These are phyloP conservation scores for Blastobotrys proliferans DNA, from an alignment of 1,139 yeast species.

Conservation along the genomic window DNA sequence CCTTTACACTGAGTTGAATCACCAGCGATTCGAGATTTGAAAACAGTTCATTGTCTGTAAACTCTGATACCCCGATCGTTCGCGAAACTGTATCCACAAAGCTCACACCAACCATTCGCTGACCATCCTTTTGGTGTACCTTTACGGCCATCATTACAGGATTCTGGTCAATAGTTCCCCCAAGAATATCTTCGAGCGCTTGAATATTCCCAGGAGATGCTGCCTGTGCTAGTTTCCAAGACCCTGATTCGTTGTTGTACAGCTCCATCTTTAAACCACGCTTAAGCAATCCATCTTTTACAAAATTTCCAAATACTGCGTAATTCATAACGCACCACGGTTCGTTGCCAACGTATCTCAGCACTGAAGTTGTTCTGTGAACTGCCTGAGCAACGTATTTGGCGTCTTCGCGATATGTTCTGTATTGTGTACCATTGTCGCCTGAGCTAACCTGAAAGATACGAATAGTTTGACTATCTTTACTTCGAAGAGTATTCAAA, in stretches of 20 bases:
- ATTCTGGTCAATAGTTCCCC: conserved; percentile 45
- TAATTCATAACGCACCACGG: conserved; percentile 75
- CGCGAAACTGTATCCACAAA: conserved; percentile 71
- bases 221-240: conserved; percentile 54
- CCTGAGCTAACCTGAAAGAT: conserved; percentile 66
- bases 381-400: conserved; percentile 74
- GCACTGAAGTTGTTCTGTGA: conserved; percentile 75
- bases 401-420: conserved; percentile 49
- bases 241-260: conserved; percentile 41
- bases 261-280: conserved; percentile 76
- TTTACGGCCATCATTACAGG: conserved; percentile 78
- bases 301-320: conserved; percentile 63
- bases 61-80: conserved; percentile 69
- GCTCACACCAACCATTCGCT: conserved; percentile 68
- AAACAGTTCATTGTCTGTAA: conserved; percentile 80
- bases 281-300: conserved; percentile 64
- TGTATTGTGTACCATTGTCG: conserved; percentile 23
- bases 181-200: conserved; percentile 70
- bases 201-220: conserved; percentile 93
- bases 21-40: conserved; percentile 81
- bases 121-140: conserved; percentile 41
- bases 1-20: conserved; percentile 86
- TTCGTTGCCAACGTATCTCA: conserved; percentile 50
- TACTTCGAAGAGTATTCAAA: conserved; percentile 35
- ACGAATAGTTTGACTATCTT: conserved; percentile 43